Evolutionary conservation across 2,329 filamentous ascomycete species (phyloP).

Genomic region (Ploettnerulaceae sp.): DNA sequence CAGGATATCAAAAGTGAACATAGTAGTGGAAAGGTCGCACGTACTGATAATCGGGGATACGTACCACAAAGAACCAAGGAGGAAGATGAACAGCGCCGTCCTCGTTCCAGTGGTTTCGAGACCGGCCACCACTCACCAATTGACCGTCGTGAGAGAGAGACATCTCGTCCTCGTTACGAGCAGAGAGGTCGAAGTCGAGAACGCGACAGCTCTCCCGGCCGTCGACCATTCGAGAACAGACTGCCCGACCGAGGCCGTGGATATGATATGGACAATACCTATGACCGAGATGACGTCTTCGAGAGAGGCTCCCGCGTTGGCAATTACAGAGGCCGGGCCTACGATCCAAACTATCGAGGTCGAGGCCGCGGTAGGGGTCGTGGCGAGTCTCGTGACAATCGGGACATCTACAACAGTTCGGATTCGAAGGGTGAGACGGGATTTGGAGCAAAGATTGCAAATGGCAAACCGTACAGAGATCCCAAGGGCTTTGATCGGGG

Average conservation of each 20-base stretch:
- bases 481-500: conserved; percentile 27
- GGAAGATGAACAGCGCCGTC: conserved; percentile 22
- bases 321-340: conserved; percentile 28
- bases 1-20: conserved; percentile 19
- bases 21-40: conserved; percentile 23
- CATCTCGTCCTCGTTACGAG: conserved; percentile 18
- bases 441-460: conserved; percentile 25
- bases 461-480: conserved; percentile 27
- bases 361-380: conserved; percentile 28
- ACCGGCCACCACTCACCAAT: conserved; percentile 16
- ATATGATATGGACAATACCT: conserved; percentile 19
- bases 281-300: conserved; percentile 19
- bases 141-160: conserved; percentile 21
- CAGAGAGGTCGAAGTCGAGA: conserved; percentile 24
- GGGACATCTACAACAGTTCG: conserved; percentile 15
- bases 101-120: conserved; percentile 23
- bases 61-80: conserved; percentile 14
- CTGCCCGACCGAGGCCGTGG: conserved; percentile 19
- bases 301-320: conserved; percentile 17
- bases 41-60: conserved; percentile 23
- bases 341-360: conserved; percentile 31
- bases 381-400: conserved; percentile 19
- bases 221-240: conserved; percentile 24
- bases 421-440: conserved; percentile 4
- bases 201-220: conserved; percentile 26